Conservation (phyloP, 768 basidiomycete species). For the Agaricus sinodeliciosus region DNA sequence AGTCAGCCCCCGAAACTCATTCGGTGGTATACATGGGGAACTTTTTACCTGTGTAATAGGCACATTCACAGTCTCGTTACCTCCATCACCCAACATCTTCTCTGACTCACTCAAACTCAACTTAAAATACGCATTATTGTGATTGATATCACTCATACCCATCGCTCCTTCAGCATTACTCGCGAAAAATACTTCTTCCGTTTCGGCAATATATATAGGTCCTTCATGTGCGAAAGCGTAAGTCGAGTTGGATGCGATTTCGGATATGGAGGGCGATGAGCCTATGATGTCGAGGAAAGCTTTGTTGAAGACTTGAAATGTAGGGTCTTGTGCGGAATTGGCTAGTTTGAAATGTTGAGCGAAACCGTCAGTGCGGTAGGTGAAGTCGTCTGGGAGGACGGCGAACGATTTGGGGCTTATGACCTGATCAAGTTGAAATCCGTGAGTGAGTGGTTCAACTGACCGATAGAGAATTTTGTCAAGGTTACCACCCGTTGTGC, state of each 20-base stretch:
- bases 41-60: conserved; percentile 37
- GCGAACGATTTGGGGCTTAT: conserved; percentile 44
- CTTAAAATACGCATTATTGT: conserved; percentile 58
- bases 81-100: conserved; percentile 29
- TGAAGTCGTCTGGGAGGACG: conserved; percentile 39
- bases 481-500: too few species aligned
- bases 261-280: conserved; percentile 43
- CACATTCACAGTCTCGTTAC: conserved; percentile 33
- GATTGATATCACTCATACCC: conserved; percentile 55
- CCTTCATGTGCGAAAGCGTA: conserved; percentile 80
- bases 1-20: background rate
- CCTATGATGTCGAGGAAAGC: conserved; percentile 57
- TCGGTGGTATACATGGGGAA: background rate
- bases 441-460: conserved; percentile 16
- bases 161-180: conserved; percentile 63
- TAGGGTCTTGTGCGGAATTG: conserved; percentile 38
- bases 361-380: conserved; percentile 32
- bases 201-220: conserved; percentile 57
- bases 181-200: conserved; percentile 69
- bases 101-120: conserved; percentile 56
- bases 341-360: conserved; percentile 53
- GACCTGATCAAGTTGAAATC: conserved; percentile 25
- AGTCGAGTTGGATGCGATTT: conserved; percentile 52
- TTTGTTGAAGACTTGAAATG: conserved; percentile 46
- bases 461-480: too few species aligned